Base-by-base conservation (phyloP, 345 rosid genomes). In the Isatis tinctoria region DNA sequence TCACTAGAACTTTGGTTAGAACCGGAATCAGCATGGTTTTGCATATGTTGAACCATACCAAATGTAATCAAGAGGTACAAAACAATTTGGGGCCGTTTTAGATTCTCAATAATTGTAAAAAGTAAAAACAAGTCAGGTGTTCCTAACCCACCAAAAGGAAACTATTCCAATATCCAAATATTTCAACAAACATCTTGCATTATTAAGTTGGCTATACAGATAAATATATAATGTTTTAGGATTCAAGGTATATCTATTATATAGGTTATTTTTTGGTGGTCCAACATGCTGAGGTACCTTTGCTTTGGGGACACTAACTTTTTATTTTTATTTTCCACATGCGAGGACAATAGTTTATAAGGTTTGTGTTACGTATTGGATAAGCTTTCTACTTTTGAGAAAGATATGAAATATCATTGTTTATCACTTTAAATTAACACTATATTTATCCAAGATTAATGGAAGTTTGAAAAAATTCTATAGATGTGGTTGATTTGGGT, bases 41-140 rank as follows among this genome's bases (percentile, higher is more conserved):
- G 24, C n/a, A 6, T 60, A 17, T 18, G 14, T 41, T 72, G 39
- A 61, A 60, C 24, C 37, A 60, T 53, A 53, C 37, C 37, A 56
- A 56, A 30, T 14, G 16, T 33, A 40, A 28, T 6, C 12, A 9
- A 39, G 44, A 14, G 61, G 9, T 40, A n/a, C 40, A 72, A 37
- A 51, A 51, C 53, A 26, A 53, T 51, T 61, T 30, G 40, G 27
- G 5, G 39, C 37, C 22, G 41, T 73, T 65, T 53, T 10, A 24
- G 58, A 73, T 73, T 65, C 65, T 57, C 77, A 74, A 65, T 45
- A 37, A 74, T 45, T 74, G 78, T 44, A 18, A 45, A 12, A 74
- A 45, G 78, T 44, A 18, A 45, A 12, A 74, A 45, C 12, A 59
- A 65, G 72, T 74, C 66, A 45, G 66, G 59, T 74, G 59, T 20